Percentiles rank a stretch among this genome's conserved stretches.
phyloP scores from a whole-genome alignment of 257 asterid species.

The Gentiana straminea region DNA sequence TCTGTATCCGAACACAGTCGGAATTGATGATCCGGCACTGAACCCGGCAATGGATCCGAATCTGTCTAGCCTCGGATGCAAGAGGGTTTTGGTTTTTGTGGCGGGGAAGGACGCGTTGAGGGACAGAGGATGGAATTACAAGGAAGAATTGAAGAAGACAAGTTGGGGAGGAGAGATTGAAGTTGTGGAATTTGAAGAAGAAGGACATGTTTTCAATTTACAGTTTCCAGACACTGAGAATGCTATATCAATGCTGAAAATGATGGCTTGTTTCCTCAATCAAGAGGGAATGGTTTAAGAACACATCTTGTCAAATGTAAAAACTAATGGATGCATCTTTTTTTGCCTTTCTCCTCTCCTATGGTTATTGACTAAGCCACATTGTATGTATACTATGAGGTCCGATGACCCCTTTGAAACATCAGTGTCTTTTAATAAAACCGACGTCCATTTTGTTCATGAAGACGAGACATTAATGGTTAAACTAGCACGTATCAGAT shows the following conservation, averaged over 20 bases:
- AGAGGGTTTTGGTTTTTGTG: constrained; percentile 30
- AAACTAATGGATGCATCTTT: too few relatives aligned
- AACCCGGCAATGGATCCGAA: constrained; percentile 38
- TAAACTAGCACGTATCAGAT: too few relatives aligned
- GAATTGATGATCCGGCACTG: constrained; percentile 42
- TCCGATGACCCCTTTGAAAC: too few relatives aligned
- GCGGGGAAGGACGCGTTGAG: constrained; percentile 32
- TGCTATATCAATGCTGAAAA: constrained; percentile 26
- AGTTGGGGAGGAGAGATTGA: constrained; percentile 44
- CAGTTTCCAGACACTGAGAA: constrained; percentile 13
- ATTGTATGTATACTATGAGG: too few relatives aligned
- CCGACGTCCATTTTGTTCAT: too few relatives aligned
- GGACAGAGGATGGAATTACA: constrained; percentile 34
- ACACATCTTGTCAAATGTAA: too few relatives aligned
- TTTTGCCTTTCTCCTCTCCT: too few relatives aligned
- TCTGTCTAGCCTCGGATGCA: constrained; percentile 25
- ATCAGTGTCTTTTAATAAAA: too few relatives aligned
- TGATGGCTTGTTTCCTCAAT: constrained; percentile 30
- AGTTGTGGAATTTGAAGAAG: constrained; percentile 40
- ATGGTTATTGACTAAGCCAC: too few relatives aligned
- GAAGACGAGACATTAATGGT: too few relatives aligned
- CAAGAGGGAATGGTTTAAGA: background rate
- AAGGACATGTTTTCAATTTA: constrained; percentile 39
- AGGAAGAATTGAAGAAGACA: constrained; percentile 23
- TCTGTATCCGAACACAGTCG: constrained; percentile 32